phyloP scores from a whole-genome alignment of 768 basidiomycete genomes.

The Hericium coralloides region DNA sequence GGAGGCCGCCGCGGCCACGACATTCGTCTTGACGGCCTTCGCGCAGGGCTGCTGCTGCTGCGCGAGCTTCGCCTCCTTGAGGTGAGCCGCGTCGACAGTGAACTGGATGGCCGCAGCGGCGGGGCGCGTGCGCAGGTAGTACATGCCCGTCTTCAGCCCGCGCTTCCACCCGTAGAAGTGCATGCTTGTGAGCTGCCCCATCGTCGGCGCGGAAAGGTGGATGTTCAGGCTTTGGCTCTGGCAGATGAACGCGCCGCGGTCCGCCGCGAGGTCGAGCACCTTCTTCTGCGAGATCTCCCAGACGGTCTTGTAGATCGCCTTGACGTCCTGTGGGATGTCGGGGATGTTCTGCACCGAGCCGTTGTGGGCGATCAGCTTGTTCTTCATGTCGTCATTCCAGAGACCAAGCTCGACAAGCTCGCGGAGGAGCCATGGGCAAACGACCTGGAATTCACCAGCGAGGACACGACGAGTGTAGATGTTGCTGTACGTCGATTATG shows the following conservation, averaged over 20 bases:
- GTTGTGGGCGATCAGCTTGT: slow-evolving; percentile 96
- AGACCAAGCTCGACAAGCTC: slow-evolving; percentile 92
- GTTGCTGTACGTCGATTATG: slow-evolving; percentile 47
- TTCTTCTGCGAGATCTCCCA: slow-evolving; percentile 99
- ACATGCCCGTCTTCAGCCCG: slow-evolving; percentile 98
- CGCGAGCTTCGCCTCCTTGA: slow-evolving; percentile 49
- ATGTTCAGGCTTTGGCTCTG: slow-evolving; percentile 94
- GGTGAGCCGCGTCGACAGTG: slow-evolving; percentile 78
- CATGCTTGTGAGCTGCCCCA: slow-evolving; percentile 91
- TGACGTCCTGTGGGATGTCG: slow-evolving; percentile 80
- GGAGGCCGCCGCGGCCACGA: background rate
- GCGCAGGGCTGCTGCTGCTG: slow-evolving; percentile 2
- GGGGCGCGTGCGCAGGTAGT: slow-evolving; percentile 91
- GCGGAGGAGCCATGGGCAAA: slow-evolving; percentile 97
- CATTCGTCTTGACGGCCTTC: background rate
- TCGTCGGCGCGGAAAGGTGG: slow-evolving; percentile 81
- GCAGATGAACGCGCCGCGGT: slow-evolving; percentile 96
- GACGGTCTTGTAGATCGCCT: slow-evolving; percentile 99
- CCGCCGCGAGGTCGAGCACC: slow-evolving; percentile 95
- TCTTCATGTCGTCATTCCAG: slow-evolving; percentile 99
- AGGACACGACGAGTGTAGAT: slow-evolving; percentile 98
- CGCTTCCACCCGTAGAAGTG: slow-evolving; percentile 99
- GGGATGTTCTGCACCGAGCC: slow-evolving; percentile 86
- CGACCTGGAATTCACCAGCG: slow-evolving; percentile 99
- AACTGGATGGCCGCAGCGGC: slow-evolving; percentile 97